Conservation (phyloP, 2,329 filamentous ascomycete genomes). For the Aspergillus spinulosporus region DNA sequence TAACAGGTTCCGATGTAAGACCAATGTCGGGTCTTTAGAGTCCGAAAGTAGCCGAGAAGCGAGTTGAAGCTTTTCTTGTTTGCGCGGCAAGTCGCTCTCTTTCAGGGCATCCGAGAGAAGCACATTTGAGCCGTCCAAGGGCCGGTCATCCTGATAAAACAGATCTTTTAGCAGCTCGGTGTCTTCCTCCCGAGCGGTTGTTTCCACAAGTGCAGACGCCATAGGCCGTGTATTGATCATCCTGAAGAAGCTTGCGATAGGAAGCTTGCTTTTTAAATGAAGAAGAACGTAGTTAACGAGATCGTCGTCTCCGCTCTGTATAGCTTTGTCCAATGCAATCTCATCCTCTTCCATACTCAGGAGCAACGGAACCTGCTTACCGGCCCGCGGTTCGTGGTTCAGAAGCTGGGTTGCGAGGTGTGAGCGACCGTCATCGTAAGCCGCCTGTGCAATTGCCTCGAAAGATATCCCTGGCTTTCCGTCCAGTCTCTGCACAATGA, state of each 20-base stretch:
- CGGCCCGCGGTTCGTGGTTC: conserved; percentile 89
- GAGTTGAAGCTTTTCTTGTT: conserved; percentile 83
- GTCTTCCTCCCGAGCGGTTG: conserved; percentile 77
- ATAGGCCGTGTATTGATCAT: conserved; percentile 81
- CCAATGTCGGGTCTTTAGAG: conserved; percentile 68
- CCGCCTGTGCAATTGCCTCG: conserved; percentile 86
- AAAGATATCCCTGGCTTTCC: conserved; percentile 94
- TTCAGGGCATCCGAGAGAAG: conserved; percentile 80
- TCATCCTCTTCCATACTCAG: conserved; percentile 95
- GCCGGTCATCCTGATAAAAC: conserved; percentile 94
- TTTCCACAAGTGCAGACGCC: conserved; percentile 86
- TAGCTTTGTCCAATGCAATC: conserved; percentile 91
- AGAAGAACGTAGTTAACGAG: conserved; percentile 86
- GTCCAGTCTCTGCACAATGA: conserved; percentile 82
- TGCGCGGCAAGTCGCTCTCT: conserved; percentile 67
- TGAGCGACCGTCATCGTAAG: conserved; percentile 88
- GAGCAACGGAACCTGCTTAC: conserved; percentile 91
- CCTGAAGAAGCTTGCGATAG: conserved; percentile 87
- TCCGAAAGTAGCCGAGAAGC: conserved; percentile 81
- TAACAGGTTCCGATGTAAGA: conserved; percentile 70
- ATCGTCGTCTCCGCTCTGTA: conserved; percentile 93
- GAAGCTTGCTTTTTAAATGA: conserved; percentile 84
- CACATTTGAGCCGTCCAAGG: conserved; percentile 82
- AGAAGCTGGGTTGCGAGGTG: conserved; percentile 87
- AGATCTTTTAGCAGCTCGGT: conserved; percentile 84